phyloP scores from a whole-genome alignment of 2,329 filamentous ascomycete species.

The Monilinia fructigena region DNA sequence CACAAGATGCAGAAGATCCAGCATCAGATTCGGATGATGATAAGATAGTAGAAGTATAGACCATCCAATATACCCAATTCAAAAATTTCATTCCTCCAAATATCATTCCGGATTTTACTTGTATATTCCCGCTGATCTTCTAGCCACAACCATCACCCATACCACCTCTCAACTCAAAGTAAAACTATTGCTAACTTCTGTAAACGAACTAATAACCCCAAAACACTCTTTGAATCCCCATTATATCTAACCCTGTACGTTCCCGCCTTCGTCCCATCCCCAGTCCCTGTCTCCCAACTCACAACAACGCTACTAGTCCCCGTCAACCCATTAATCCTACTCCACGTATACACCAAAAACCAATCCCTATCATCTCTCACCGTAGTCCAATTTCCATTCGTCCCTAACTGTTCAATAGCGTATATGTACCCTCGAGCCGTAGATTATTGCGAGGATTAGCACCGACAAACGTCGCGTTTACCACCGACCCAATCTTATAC shows the following conservation, averaged over 20 bases:
- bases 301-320: conserved; percentile 77
- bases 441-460: conserved; percentile 90
- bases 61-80: background rate
- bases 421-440: conserved; percentile 72
- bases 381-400: conserved; percentile 55
- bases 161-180: conserved; percentile 26
- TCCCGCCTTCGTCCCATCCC: conserved; percentile 51
- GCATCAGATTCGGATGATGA: conserved; percentile 37
- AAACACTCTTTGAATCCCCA: conserved; percentile 70
- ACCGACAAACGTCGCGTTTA: conserved; percentile 71
- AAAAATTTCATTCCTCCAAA: background rate
- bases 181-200: conserved; percentile 55
- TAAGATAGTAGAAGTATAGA: conserved; percentile 40
- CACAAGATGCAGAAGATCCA: conserved; percentile 32
- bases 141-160: fast-evolving
- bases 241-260: conserved; percentile 79
- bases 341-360: conserved; percentile 79
- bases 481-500: conserved; percentile 60
- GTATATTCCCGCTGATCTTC: background rate
- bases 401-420: conserved; percentile 62
- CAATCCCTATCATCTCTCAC: conserved; percentile 77
- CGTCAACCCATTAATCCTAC: conserved; percentile 63
- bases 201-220: conserved; percentile 61
- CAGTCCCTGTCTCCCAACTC: conserved; percentile 71
- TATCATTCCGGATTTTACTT: background rate